Conservation (phyloP, 108 stramenopile species). For the Nitzschia sp. region DNA sequence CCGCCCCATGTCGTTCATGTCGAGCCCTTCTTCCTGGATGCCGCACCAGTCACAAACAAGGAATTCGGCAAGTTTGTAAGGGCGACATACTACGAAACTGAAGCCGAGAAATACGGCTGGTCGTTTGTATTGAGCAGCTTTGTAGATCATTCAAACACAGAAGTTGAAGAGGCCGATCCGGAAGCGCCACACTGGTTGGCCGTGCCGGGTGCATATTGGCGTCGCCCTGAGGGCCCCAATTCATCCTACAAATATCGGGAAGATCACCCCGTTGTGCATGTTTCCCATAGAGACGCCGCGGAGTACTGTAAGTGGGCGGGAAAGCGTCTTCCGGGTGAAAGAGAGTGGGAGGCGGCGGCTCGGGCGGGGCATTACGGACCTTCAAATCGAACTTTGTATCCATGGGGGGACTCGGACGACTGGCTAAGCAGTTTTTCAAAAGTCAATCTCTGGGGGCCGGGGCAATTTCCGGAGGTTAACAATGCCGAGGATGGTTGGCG, state of each 20-base stretch:
- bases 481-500: constrained; percentile 83
- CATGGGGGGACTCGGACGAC: constrained; percentile 69
- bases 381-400: constrained; percentile 72
- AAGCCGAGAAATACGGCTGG: constrained; percentile 96
- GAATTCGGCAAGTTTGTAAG: constrained; percentile 91
- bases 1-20: constrained; percentile 82
- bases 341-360: constrained; percentile 93
- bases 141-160: constrained; percentile 46
- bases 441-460: constrained; percentile 86
- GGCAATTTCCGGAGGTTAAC: constrained; percentile 82
- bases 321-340: constrained; percentile 86
- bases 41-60: constrained; percentile 78
- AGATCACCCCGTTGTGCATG: constrained; percentile 91
- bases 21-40: constrained; percentile 86
- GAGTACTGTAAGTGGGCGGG: constrained; percentile 94
- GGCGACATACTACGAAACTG: constrained; percentile 90
- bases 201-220: constrained; percentile 92
- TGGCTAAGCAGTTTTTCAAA: constrained; percentile 54
- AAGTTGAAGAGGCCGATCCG: constrained; percentile 71
- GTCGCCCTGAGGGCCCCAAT: constrained; percentile 88
- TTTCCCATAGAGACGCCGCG: constrained; percentile 91
- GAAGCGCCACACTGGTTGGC: constrained; percentile 90
- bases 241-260: constrained; percentile 77
- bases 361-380: constrained; percentile 78
- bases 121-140: constrained; percentile 86